Conservation (phyloP, 768 basidiomycete species). For the Lentinula boryana region DNA sequence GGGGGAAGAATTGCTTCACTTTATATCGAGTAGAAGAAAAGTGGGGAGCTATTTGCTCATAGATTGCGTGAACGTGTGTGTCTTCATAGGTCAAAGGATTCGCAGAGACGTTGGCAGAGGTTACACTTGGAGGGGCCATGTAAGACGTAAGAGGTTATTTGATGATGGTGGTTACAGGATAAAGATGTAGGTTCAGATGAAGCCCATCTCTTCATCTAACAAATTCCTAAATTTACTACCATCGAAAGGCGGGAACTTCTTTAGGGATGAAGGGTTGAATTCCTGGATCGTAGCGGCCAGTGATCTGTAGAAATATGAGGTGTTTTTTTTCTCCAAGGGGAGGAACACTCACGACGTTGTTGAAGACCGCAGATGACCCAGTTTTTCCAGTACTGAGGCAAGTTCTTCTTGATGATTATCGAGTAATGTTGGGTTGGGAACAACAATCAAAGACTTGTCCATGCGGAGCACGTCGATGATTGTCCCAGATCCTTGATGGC, state of each 20-base stretch:
- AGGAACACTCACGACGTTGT: slow-evolving; percentile 47
- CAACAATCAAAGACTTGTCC: slow-evolving; percentile 73
- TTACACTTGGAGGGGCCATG: slow-evolving; percentile 25
- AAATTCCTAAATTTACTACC: slow-evolving; percentile 58
- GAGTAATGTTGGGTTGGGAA: slow-evolving; percentile 84
- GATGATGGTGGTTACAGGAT: neutral
- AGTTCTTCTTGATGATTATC: slow-evolving; percentile 94
- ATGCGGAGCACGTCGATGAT: slow-evolving; percentile 82
- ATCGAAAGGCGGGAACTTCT: slow-evolving; percentile 66
- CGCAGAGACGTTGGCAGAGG: slow-evolving; percentile 34
- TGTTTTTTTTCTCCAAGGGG: neutral
- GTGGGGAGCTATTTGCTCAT: slow-evolving; percentile 80
- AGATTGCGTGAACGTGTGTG: slow-evolving; percentile 74
- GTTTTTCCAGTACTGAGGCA: slow-evolving; percentile 56
- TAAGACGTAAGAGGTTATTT: neutral
- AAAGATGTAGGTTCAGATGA: slow-evolving; percentile 24
- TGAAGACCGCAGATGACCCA: slow-evolving; percentile 53
- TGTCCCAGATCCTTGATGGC: slow-evolving; percentile 77
- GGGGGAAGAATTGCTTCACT: slow-evolving; percentile 30
- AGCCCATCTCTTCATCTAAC: slow-evolving; percentile 80
- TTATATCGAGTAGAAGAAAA: slow-evolving; percentile 90
- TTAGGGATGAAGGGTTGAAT: slow-evolving; percentile 38
- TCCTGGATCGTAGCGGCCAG: slow-evolving; percentile 46
- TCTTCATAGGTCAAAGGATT: slow-evolving; percentile 61
- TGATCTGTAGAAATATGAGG: slow-evolving; percentile 28